Evolutionary conservation across 441 rosid species (phyloP).

Genomic region (Cnidoscolus chayamansa): DNA sequence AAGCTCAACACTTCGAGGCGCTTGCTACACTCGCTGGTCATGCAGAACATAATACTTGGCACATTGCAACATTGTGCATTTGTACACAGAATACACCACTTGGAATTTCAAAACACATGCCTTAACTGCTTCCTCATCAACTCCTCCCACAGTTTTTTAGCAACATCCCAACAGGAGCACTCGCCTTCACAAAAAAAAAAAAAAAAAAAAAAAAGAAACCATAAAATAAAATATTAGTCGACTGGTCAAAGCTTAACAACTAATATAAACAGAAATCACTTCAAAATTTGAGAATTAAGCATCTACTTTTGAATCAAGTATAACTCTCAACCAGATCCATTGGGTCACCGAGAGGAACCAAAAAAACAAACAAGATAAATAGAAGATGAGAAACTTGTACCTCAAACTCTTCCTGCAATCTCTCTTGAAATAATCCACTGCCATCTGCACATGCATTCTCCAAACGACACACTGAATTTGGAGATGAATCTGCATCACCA

Average conservation of each 20-base stretch:
- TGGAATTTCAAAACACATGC: conserved; percentile 29
- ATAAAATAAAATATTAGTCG: conserved; percentile 19
- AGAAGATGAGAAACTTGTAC: conserved; percentile 27
- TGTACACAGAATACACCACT: no score
- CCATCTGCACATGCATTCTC: conserved; percentile 39
- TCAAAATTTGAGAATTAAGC: no score
- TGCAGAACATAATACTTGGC: conserved; percentile 5
- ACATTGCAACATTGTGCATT: neutral
- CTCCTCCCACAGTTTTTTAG: conserved; percentile 25
- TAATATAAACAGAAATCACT: neutral
- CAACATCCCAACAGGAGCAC: conserved; percentile 28
- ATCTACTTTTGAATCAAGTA: no score
- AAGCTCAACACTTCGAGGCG: conserved; percentile 4
- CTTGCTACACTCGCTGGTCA: neutral
- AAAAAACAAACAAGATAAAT: conserved; percentile 4
- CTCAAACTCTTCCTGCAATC: conserved; percentile 51
- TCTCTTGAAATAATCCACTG: conserved; percentile 31
- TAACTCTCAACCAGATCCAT: no score
- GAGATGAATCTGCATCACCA: conserved; percentile 25
- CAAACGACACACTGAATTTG: conserved; percentile 27
- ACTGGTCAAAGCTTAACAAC: conserved; percentile 3
- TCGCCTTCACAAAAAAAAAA: conserved; percentile 37
- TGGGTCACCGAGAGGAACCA: no score
- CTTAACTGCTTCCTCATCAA: conserved; percentile 41
- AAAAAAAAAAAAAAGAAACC: conserved; percentile 15